Evolutionary conservation across 176 grass and related monocot genomes (phyloP).

Genomic region (Melocanna baccifera): DNA sequence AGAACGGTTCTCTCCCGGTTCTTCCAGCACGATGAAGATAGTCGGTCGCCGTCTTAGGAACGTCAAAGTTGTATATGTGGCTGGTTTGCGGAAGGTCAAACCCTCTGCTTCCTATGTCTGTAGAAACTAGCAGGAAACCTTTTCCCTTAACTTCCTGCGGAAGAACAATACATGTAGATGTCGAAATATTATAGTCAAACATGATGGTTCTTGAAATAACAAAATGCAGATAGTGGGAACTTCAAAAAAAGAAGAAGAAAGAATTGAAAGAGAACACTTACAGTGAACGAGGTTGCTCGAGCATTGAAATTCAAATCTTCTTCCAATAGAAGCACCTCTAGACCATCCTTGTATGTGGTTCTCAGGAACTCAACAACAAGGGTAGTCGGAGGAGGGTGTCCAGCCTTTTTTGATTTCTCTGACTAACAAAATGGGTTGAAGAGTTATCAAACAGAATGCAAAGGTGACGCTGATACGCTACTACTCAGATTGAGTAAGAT

Average conservation of each 20-base stretch:
- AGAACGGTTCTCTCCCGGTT: conserved; percentile 70
- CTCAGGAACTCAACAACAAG: conserved; percentile 60
- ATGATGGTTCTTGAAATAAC: background rate
- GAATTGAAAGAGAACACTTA: conserved; percentile 16
- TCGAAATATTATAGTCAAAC: background rate
- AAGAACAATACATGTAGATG: background rate
- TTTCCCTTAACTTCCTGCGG: conserved; percentile 63
- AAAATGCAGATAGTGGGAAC: background rate
- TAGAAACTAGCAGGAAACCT: conserved; percentile 77
- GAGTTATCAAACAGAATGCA: conserved; percentile 8
- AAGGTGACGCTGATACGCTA: background rate
- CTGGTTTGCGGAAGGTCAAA: conserved; percentile 89
- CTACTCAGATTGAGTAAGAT: background rate
- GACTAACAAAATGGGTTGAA: conserved; percentile 51
- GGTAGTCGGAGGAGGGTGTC: conserved; percentile 54
- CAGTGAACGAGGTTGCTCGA: conserved; percentile 63
- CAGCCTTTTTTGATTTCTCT: conserved; percentile 70
- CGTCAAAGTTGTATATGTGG: conserved; percentile 91
- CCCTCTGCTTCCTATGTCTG: conserved; percentile 77
- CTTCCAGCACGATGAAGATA: conserved; percentile 90
- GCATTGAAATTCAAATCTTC: conserved; percentile 96
- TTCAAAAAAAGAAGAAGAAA: background rate
- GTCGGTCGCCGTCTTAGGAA: conserved; percentile 63
- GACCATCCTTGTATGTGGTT: conserved; percentile 54
- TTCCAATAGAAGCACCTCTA: conserved; percentile 68